Evolutionary conservation across 2,329 filamentous ascomycete genomes (phyloP).

Genomic region (Orbilia oligospora): DNA sequence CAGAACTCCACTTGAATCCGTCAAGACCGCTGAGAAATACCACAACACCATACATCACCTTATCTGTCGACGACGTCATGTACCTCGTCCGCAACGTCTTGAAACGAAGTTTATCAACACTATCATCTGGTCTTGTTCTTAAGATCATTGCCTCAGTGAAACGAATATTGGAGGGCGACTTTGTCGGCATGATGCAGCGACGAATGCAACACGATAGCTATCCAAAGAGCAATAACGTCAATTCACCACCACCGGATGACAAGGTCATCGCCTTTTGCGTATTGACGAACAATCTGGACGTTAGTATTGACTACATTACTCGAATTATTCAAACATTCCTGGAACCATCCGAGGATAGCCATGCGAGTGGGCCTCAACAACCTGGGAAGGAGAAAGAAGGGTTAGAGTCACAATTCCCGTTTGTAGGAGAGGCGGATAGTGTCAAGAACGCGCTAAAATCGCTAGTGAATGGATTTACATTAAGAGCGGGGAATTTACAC

Average conservation of each 20-base stretch:
- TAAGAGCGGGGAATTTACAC: slow-evolving; percentile 85
- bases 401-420: slow-evolving; percentile 81
- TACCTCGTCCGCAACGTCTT: slow-evolving; percentile 96
- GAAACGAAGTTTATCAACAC: slow-evolving; percentile 87
- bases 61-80: slow-evolving; percentile 98
- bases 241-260: slow-evolving; percentile 79
- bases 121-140: slow-evolving; percentile 82
- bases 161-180: slow-evolving; percentile 86
- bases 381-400: slow-evolving; percentile 59
- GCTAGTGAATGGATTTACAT: slow-evolving; percentile 79
- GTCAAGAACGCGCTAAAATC: slow-evolving; percentile 78
- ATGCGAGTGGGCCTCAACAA: slow-evolving; percentile 11
- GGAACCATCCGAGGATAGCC: slow-evolving; percentile 27
- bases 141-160: slow-evolving; percentile 84
- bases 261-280: slow-evolving; percentile 91
- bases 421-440: slow-evolving; percentile 79
- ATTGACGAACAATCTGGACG: slow-evolving; percentile 94
- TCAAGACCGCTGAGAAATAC: slow-evolving; percentile 73
- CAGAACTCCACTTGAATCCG: slow-evolving; percentile 73
- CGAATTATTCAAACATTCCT: slow-evolving; percentile 79
- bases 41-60: slow-evolving; percentile 90
- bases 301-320: slow-evolving; percentile 89
- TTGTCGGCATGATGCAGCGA: slow-evolving; percentile 95
- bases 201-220: slow-evolving; percentile 98
- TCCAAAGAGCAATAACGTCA: slow-evolving; percentile 72